Base-by-base conservation (phyloP, 2,329 filamentous ascomycete genomes). In the Cercospora sesami region DNA sequence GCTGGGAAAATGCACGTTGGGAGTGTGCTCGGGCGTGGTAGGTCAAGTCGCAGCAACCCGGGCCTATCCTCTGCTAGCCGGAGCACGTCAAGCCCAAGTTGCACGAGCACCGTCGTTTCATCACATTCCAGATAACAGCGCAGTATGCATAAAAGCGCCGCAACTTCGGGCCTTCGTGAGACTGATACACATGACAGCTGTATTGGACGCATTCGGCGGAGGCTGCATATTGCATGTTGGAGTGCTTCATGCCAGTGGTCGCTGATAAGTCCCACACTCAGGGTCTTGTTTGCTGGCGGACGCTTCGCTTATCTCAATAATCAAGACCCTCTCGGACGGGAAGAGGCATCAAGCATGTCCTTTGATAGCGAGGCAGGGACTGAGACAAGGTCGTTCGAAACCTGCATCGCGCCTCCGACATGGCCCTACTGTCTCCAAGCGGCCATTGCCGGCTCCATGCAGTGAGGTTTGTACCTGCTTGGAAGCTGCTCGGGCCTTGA, bases 31-130 rank as follows among this genome's bases (percentile, higher is more conserved):
- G 26, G 16, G 30, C 28, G 28, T 60, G 28, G 21, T 28, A 28
- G n/a, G 36, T 30, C 21, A 26, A 48, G 36, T 28, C 39, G 23
- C 26, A 33, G 14, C 45, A 16, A 30, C 14, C 45, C 42, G 60
- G n/a, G n/a, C 60, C 23, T 57, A 55, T 33, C 45, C 61, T 63
- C 28, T 55, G n/a, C 30, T 63, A 63, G 61, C 61, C 45, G 61
- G 10, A 57, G 31, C 30, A 39, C 36, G 21, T 62, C 23, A 16
- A 26, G 21, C 45, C 51, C 30, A 63, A 58, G 65, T 45, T 67
- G 39, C 65, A 67, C 65, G 42, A 51, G 51, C 42, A 65, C 66
- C 66, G 48, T 63, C 33, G 55, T 63, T 65, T 36, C 48, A 68
- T 59, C 30, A 59, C 62, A 65, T 68, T 64, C 66, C 62, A 63